Evolutionary conservation across 257 asterid species (phyloP), one percentile per base, ranked within the genome.

Genomic region (Scutellaria galericulata): DNA sequence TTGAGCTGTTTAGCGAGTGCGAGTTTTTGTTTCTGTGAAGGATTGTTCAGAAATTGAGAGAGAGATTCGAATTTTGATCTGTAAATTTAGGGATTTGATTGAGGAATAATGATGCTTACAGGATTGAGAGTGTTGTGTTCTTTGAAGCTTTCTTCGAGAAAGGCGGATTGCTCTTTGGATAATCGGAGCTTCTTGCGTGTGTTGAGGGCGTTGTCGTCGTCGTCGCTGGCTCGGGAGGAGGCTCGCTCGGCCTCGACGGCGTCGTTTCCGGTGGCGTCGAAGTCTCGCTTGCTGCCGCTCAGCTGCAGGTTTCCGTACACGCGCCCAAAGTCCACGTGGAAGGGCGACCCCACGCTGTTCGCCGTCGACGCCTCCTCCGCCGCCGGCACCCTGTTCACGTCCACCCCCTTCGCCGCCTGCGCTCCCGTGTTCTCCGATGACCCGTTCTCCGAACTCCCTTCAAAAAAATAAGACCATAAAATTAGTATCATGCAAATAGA

Each of bases 1-100:
- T 83, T 90, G 4, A 93, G 95, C 85, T 90, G 97, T 20, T 87
- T 90, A 0, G 96, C 97, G 5, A 93, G 95, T 31, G 90, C 97
- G 2, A 77, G 86, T 70, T 93, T 93, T 73, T 88, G 98, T 77
- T 88, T 90, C 97, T 88, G 87, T 57, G 3, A 18, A 31, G 37
- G 37, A 31, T 31, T 31, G 5, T 31, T 31, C 0, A 31, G 37
- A 31, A 4, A 31, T 31, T 24, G 35, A 27, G 1, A 31, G 37
- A 2, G 37, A 12, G 7, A 44, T 44, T 44, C 1, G 48, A 44
- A 7, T 7, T 45, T 7, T 9, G 50, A 45, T 45, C n/a, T 2
- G 7, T 11, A 10, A 48, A 48, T 0, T 48, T 39, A 14, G 60
- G 7, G 37, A 35, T 9, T 9, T 44, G 48, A 44, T 7, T 44